These are phyloP conservation scores for Leishmania lainsoni DNA, from an alignment of 208 protist genomes.

Conservation along the genomic window DNA sequence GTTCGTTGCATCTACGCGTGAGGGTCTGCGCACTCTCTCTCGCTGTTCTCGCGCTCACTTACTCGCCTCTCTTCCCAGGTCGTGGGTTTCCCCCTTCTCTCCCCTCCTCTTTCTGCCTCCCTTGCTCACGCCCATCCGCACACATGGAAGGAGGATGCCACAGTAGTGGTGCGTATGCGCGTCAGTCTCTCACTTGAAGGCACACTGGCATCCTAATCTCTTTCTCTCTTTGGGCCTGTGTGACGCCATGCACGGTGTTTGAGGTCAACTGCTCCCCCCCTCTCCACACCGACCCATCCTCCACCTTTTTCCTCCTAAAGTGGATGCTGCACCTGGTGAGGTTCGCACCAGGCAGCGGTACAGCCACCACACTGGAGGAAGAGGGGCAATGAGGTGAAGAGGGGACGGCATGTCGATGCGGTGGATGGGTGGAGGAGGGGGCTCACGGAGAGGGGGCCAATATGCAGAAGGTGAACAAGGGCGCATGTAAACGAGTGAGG, in stretches of 20 bases:
- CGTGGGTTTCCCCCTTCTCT: neutral
- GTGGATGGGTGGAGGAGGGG: neutral
- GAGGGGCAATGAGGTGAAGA: neutral
- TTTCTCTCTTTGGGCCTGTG: neutral
- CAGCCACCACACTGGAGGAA: neutral
- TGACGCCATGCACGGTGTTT: neutral
- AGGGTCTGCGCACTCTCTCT: neutral
- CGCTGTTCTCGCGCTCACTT: neutral
- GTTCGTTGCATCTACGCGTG: neutral
- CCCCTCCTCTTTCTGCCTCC: neutral
- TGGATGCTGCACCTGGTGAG: neutral
- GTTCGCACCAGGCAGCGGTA: neutral
- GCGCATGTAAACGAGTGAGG: neutral
- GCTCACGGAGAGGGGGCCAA: neutral
- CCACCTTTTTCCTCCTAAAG: neutral
- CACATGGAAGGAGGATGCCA: neutral
- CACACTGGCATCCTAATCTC: neutral
- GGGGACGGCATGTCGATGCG: neutral
- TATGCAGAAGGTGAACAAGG: neutral
- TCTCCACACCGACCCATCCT: neutral
- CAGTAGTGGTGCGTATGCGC: neutral
- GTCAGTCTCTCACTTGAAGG: neutral
- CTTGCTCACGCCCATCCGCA: neutral
- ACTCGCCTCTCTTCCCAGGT: neutral
- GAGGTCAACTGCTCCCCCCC: neutral